Percentiles rank a stretch among this genome's conserved stretches.
Evolutionary conservation across 2,329 filamentous ascomycete species (phyloP).

Genomic region (Mycogone perniciosa): DNA sequence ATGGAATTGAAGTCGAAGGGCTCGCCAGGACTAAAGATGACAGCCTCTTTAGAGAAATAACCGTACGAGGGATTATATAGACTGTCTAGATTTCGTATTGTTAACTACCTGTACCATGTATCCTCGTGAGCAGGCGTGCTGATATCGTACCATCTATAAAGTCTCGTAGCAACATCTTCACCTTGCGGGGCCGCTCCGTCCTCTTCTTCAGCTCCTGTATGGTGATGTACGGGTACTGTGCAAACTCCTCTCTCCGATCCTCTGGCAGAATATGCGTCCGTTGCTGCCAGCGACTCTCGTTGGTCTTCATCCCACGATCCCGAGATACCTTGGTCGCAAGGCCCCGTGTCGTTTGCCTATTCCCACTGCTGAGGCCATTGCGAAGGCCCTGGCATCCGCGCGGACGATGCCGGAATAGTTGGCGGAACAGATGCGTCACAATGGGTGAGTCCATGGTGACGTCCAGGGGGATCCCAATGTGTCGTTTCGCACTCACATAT

Average conservation of each 20-base stretch:
- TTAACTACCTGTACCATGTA: not conserved
- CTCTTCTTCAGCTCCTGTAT: constrained; percentile 67
- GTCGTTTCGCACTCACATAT: not conserved
- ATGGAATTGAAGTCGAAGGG: constrained; percentile 83
- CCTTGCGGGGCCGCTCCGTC: constrained; percentile 70
- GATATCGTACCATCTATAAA: constrained; percentile 75
- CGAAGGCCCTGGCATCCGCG: constrained; percentile 27
- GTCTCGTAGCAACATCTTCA: constrained; percentile 96
- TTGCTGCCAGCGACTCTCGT: constrained; percentile 80
- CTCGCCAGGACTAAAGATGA: constrained; percentile 88
- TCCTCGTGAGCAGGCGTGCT: constrained; percentile 18
- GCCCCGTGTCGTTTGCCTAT: constrained; percentile 14
- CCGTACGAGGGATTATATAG: constrained; percentile 92
- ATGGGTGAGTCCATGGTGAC: constrained; percentile 72
- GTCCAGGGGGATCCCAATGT: not conserved
- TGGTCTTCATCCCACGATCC: constrained; percentile 38
- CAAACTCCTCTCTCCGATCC: constrained; percentile 76
- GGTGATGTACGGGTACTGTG: constrained; percentile 76
- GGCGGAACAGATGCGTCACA: constrained; percentile 71
- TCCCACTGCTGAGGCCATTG: constrained; percentile 15
- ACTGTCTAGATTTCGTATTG: constrained; percentile 56
- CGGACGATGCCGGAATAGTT: constrained; percentile 66
- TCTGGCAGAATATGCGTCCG: constrained; percentile 66
- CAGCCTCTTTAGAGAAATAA: constrained; percentile 93
- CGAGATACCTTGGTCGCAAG: constrained; percentile 26